Base-by-base conservation (phyloP, 129 eudicot genomes). In the Helichrysum umbraculigerum region DNA sequence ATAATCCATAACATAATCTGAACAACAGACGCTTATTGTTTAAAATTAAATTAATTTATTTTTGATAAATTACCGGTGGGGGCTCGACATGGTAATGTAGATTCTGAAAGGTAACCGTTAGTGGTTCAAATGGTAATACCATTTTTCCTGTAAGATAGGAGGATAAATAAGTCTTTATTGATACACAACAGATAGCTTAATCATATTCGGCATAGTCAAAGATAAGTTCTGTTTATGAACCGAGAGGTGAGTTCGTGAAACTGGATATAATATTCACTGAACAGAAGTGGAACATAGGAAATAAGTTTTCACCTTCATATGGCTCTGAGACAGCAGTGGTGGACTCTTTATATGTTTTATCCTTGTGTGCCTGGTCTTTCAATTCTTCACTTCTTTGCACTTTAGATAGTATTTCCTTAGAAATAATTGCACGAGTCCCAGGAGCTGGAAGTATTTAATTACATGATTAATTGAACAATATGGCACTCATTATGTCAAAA, bases 61-160 rank as follows among this genome's bases (percentile, higher is more conserved):
- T 44, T 29, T n/a, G 37, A 33, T 34, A 33, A 73, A 56, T 67
- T 83, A 86, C 93, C 88, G 68, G 21, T 68, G 90, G 86, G 44
- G 88, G 76, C 47, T 86, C 90, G 2, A 88, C 84, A 74, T 81
- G 74, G 81, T 88, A 88, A 14, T 83, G 83, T 80, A 88, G 79
- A 79, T 86, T 82, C 68, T 81, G 85, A 64, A 88, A 88, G 33
- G 81, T 79, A 59, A 88, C 28, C 0, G 87, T 78, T 30, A 86
- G 81, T 54, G 93, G 90, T 60, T 83, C 90, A 76, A 86, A 88
- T 56, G 93, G 93, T 76, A 88, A 75, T 74, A 76, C 83, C 88
- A 86, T 73, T 66, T 78, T 79, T 59, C 83, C 90, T 83, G 88
- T 52, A 70, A 77, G 61, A 57, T 65, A 21, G 68, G 57, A 77